Base-by-base conservation (phyloP, 2,329 filamentous ascomycete genomes). In the Alternaria alternata region DNA sequence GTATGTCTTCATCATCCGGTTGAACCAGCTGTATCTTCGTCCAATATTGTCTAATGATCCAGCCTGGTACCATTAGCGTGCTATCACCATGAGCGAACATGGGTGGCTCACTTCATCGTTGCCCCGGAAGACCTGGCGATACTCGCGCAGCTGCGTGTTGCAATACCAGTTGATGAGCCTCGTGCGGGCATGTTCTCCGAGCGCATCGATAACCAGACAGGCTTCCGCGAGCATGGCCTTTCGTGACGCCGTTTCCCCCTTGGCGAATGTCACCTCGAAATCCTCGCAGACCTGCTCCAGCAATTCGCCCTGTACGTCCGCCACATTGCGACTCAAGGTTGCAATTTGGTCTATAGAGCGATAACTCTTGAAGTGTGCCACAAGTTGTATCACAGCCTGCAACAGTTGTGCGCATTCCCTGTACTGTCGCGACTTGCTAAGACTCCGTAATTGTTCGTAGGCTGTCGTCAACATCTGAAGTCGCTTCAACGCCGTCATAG, bases 201-300 rank as follows among this genome's bases (percentile, higher is more conserved):
- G 83, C 12, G 95, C 93, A 81, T 99, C 95, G 86, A 97, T 94
- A 38, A 99, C 94, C 64, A 92, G 83, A 76, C 95, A 98, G 0
- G 92, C 93, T 79, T 99, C 95, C 36, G 90, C 84, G 57, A 99
- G 85, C 76, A 90, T 89, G 14, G 84, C 86, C 67, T 87, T 88
- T 67, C 89, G 89, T 58, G 87, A 83, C 3, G 84, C 83, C 14
- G 97, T 88, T 79, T 98, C 94, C 22, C 88, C 89, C 79, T 94
- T 96, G 20, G 94, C 90, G 79, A 98, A 99, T 0, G 92, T 91
- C 59, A 97, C 87, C 82, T 99, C 95, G 75, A 99, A 99, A 79
- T 99, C 95, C 80, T 98, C 95, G 77, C 95, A 99, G n/a, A 99
- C 91, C 80, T 99, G 95, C 81, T 99, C 95, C 58, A 97, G 82